Base-by-base conservation (phyloP, 2,329 filamentous ascomycete genomes). In the Cladophialophora psammophila region DNA sequence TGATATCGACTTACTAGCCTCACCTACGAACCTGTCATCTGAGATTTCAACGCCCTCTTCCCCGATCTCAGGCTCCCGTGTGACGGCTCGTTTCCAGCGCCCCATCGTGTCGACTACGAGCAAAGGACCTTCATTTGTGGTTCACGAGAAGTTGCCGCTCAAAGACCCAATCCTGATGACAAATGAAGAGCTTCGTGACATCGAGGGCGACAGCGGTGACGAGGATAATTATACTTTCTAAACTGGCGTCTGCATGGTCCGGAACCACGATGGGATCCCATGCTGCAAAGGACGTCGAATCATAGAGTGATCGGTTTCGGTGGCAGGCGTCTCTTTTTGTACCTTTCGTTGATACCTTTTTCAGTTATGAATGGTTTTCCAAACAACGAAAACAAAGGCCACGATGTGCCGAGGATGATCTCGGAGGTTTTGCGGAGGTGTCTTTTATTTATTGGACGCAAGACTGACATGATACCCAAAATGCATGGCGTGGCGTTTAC, bases 221-320 rank as follows among this genome's bases (percentile, higher is more conserved):
- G 69, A 71, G 8, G 62, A 64, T 26, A 56, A 67, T 53, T 67
- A 60, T 36, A 63, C 58, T 26, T 66, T 56, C 35, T 68, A 34
- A 59, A 18, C 8, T 8, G 32, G 20, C 42, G 45, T 9, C 45
- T 50, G 9, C 13, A 26, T 26, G 26, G 26, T 26, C 26, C 57
- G 36, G 57, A 12, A 52, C 15, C 57, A 60, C 40, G 40, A 60
- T 50, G 35, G 26, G 26, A 45, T 20, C 55, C n/a, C 26, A 26
- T 26, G 2, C 36, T 4, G 36, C 4, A 10, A 10, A 40, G 36
- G 8, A 31, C 4, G 5, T 50, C 20, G 42, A 48, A 48, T 9
- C n/a, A 48, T 48, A 18, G 8, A 9, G n/a, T 48, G 42, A 48
- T 20, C 6, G 26, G 13, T 40, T 32, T 35, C 56, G 26, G 15